Conservation (phyloP, 139 green algal genomes). For the Chlamydomonas incerta region DNA sequence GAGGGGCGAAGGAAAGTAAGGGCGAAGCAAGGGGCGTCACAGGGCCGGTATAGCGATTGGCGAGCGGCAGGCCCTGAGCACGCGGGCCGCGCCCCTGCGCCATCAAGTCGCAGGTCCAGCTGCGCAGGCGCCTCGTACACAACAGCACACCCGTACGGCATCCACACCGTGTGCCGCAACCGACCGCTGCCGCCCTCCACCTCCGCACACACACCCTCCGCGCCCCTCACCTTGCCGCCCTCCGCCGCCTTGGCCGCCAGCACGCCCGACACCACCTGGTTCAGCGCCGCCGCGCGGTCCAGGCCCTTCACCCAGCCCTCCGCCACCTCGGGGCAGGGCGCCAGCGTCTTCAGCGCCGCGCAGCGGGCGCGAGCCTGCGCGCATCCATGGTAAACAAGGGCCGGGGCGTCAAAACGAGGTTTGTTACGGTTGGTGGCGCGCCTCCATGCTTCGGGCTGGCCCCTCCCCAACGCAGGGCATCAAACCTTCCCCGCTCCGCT, state of each 20-base stretch:
- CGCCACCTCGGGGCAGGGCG: slow-evolving; percentile 19
- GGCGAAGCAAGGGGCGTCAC: no score
- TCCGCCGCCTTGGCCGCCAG: neutral
- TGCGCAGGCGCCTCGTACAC: no score
- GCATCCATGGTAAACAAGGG: no score
- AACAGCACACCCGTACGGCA: neutral
- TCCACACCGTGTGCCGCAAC: no score
- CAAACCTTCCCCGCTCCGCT: no score
- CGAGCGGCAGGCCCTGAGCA: neutral
- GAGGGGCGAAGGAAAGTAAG: neutral
- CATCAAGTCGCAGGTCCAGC: no score
- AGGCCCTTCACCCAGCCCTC: slow-evolving; percentile 22
- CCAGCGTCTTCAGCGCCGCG: neutral
- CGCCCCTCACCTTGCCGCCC: neutral
- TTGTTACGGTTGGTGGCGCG: no score
- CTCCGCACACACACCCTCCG: no score
- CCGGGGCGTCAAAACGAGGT: no score
- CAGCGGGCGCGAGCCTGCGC: neutral
- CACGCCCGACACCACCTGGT: slow-evolving; percentile 18
- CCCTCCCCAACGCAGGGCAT: no score
- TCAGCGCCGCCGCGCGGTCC: slow-evolving; percentile 9
- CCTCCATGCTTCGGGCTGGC: neutral
- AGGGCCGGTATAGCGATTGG: neutral
- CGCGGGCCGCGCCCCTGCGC: no score
- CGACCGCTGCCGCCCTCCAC: no score